Evolutionary conservation across 2,329 filamentous ascomycete species (phyloP), one percentile per base, ranked within the genome.

Genomic region (Colletotrichum tamarilloi): DNA sequence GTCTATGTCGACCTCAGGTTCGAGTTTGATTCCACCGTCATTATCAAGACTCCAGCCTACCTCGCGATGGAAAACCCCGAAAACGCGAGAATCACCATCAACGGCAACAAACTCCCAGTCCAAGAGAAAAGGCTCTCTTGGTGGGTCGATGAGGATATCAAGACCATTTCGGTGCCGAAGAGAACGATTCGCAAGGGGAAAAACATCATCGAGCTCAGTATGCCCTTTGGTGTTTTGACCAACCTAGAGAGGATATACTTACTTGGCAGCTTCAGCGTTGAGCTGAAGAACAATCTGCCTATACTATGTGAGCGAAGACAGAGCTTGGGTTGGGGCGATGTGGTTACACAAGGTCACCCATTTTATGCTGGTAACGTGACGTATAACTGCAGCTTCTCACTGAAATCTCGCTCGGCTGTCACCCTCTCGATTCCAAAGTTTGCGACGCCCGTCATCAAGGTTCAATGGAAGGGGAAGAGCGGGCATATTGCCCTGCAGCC

Each of bases 111-210:
- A 11, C 7, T 76, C n/a, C 19, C 66, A 3, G 38, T 70, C 5
- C 32, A 63, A 1, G 63, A 52, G 5, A 3, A n/a, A 1, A 49
- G 5, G 9, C 3, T 53, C 12, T 42, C 66, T 2, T 81, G 78
- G 75, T 81, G 80, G 79, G 80, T 80, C 2, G 80, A 81, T 22
- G 79, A 81, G 74, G 73, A 71, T 5, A 81, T 81, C 60, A 72
- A 73, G 4, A 79, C 76, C 6, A 46, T 80, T 5, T 30, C 62
- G 0, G 67, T 81, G 7, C 78, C 78, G 8, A 46, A 35, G 4
- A 26, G 74, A 2, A 63, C 63, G 11, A 79, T 81, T 4, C 73
- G 74, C 4, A 68, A 62, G 22, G 80, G 79, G 0, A 62, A 12
- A 4, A 79, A 81, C 4, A 73, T 60, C 3, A 52, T 81, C 3